These are phyloP conservation scores for Mortierella sp. DNA, from an alignment of 371 early-diverging fungal genomes.

Conservation along the genomic window DNA sequence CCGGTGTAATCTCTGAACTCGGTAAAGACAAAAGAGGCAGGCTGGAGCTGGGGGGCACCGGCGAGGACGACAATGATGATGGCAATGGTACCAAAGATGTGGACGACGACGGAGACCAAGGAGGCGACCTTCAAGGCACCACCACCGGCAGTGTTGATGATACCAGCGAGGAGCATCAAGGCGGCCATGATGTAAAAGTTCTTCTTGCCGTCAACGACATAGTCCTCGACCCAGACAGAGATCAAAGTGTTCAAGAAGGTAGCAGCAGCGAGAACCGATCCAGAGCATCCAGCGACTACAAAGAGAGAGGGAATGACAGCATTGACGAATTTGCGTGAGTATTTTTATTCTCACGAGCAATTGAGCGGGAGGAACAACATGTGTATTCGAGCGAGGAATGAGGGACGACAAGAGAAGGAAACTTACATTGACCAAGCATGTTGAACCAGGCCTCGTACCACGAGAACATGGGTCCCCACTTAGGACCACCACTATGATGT, in stretches of 20 bases:
- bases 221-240: conserved; percentile 60
- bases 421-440: conserved; percentile 68
- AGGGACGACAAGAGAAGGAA: conserved; percentile 7
- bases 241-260: conserved; percentile 69
- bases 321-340: conserved; percentile 4
- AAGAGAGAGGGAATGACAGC: not conserved
- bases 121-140: conserved; percentile 56
- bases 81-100: conserved; percentile 43
- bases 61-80: conserved; percentile 37
- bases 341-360: not conserved
- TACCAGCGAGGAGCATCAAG: conserved; percentile 37
- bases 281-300: conserved; percentile 45
- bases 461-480: conserved; percentile 72
- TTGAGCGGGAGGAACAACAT: not conserved
- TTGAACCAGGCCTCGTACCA: conserved; percentile 77
- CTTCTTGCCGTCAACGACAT: conserved; percentile 22
- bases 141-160: conserved; percentile 53
- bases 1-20: conserved; percentile 64
- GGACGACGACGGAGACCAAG: conserved; percentile 59
- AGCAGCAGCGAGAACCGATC: conserved; percentile 66
- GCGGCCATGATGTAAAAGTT: conserved; percentile 42
- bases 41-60: conserved; percentile 42
- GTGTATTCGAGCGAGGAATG: not conserved
- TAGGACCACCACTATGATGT: conserved; percentile 41
- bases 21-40: conserved; percentile 62